A percentile compares a stretch with the other conserved stretches of the same genome.
Evolutionary conservation across 2,329 filamentous ascomycete genomes (phyloP).

Genomic region (Neonectria punicea): DNA sequence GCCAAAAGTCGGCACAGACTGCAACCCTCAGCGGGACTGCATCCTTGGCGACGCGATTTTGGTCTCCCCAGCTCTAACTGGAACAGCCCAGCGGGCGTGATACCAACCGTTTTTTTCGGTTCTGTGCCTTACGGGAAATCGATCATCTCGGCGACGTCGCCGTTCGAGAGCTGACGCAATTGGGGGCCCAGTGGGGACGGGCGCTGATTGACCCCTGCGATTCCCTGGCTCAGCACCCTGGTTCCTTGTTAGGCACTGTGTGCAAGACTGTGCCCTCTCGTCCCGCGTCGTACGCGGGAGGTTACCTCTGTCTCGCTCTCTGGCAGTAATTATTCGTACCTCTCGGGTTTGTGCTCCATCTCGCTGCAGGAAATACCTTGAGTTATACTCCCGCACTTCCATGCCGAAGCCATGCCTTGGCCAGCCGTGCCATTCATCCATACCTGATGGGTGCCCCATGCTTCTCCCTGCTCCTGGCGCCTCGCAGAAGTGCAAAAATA

Average conservation of each 20-base stretch:
- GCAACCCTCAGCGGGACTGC: neutral
- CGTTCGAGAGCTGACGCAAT: constrained; percentile 37
- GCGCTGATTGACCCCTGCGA: no score
- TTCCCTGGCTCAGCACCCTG: neutral
- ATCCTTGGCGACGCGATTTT: constrained; percentile 18
- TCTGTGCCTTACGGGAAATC: constrained; percentile 7
- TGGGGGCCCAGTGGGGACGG: neutral
- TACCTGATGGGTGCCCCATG: constrained; percentile 17
- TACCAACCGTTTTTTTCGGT: constrained; percentile 16
- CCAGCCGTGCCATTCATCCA: constrained; percentile 3
- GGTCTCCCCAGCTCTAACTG: neutral
- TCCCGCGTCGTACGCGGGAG: neutral
- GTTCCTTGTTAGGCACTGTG: constrained; percentile 9
- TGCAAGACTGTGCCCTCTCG: constrained; percentile 14
- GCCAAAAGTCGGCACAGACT: neutral
- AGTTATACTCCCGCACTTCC: constrained; percentile 5
- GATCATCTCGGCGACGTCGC: constrained; percentile 19
- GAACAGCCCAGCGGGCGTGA: constrained; percentile 8
- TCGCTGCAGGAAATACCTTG: neutral
- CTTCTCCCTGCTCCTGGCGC: neutral
- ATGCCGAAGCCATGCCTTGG: constrained; percentile 1
- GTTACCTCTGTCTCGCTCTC: neutral
- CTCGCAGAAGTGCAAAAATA: constrained; percentile 13
- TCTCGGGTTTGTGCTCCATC: constrained; percentile 6
- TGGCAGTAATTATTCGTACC: neutral